Percentiles rank a stretch among this genome's conserved stretches.
These are phyloP conservation scores for Yamadazyma sp. DNA, from an alignment of 805 yeast genomes.

Conservation along the genomic window DNA sequence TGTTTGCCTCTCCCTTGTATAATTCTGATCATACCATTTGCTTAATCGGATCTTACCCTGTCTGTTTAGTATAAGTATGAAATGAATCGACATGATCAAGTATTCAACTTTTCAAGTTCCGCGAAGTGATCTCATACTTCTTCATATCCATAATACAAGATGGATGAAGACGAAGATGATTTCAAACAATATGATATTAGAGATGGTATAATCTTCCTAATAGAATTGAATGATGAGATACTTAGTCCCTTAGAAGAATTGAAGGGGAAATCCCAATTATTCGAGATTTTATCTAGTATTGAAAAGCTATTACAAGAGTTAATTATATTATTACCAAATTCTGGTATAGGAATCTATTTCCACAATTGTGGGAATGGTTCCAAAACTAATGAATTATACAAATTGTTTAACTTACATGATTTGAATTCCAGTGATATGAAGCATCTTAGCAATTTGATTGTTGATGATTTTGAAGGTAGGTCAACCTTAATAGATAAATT, in stretches of 20 bases:
- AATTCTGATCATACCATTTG: conserved; percentile 59
- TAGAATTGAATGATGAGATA: conserved; percentile 55
- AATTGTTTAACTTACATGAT: conserved; percentile 51
- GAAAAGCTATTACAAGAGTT: conserved; percentile 63
- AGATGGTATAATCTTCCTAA: conserved; percentile 62
- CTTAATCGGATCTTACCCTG: conserved; percentile 91
- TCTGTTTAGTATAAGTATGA: conserved; percentile 77
- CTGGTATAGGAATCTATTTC: conserved; percentile 73
- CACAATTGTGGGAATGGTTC: conserved; percentile 45
- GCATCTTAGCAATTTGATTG: conserved; percentile 45
- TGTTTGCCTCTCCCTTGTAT: conserved; percentile 28
- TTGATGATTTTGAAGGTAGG: conserved; percentile 30
- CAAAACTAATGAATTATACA: conserved; percentile 42
- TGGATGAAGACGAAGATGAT: conserved; percentile 14
- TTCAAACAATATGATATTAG: conserved; percentile 46
- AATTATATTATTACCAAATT: conserved; percentile 60
- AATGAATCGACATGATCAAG: conserved; percentile 70
- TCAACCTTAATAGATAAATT: conserved; percentile 11
- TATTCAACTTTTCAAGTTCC: no score
- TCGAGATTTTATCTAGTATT: conserved; percentile 54
- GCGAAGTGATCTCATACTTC: neutral
- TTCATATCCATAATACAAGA: neutral
- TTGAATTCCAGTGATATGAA: conserved; percentile 60
- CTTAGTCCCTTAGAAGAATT: conserved; percentile 32
- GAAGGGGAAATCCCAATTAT: conserved; percentile 40